These are phyloP conservation scores for Fusarium avenaceum DNA, from an alignment of 2,329 filamentous ascomycete species.

Conservation along the genomic window DNA sequence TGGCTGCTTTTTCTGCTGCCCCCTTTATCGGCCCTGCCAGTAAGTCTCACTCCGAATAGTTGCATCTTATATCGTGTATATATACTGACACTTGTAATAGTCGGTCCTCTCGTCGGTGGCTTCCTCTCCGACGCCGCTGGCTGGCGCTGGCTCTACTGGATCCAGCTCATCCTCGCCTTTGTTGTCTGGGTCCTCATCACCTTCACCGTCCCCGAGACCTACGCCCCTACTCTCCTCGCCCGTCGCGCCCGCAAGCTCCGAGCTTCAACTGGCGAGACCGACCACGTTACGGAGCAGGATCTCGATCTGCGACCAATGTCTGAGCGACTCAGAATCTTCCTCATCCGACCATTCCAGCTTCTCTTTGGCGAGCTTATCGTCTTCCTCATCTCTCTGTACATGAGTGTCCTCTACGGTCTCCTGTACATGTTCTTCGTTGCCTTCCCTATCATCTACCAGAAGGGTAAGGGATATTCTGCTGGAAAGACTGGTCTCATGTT, in stretches of 20 bases:
- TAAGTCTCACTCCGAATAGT: conserved; percentile 47
- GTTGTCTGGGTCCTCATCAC: conserved; percentile 81
- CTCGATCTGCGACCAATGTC: conserved; percentile 77
- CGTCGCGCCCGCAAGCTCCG: conserved; percentile 79
- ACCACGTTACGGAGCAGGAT: conserved; percentile 84
- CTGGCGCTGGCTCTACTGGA: conserved; percentile 90
- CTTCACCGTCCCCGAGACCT: conserved; percentile 92
- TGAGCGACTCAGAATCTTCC: conserved; percentile 79
- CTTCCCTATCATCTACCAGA: conserved; percentile 78
- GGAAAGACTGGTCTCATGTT: conserved; percentile 87
- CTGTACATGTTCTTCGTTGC: conserved; percentile 84
- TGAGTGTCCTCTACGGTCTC: conserved; percentile 83
- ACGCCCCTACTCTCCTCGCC: conserved; percentile 82
- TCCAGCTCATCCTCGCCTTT: conserved; percentile 82
- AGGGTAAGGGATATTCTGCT: conserved; percentile 82
- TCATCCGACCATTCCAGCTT: conserved; percentile 86
- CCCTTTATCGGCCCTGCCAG: conserved; percentile 85
- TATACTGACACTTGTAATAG: conserved; percentile 45
- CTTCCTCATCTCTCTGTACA: conserved; percentile 85
- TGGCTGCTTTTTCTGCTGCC: conserved; percentile 87
- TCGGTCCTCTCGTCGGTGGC: conserved; percentile 82
- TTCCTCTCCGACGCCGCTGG: conserved; percentile 77
- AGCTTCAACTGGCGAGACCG: conserved; percentile 73
- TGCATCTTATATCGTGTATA: too few species aligned
- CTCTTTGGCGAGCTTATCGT: conserved; percentile 88